Evolutionary conservation across 768 basidiomycete species (phyloP), one percentile per base, ranked within the genome.

Genomic region (Boletus reticulatus): DNA sequence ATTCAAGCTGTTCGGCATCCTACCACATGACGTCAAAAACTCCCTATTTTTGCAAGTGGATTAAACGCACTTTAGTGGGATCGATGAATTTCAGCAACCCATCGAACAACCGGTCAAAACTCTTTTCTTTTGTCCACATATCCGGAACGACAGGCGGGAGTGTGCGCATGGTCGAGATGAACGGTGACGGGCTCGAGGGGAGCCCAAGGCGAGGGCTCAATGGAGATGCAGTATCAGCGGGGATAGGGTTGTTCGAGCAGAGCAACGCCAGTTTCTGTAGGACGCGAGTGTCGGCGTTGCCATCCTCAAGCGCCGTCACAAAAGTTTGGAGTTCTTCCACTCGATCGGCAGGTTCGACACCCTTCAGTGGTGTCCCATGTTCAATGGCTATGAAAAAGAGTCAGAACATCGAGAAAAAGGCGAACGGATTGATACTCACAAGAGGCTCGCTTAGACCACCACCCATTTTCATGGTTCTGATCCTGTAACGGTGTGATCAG

Each of bases 381-480:
- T 79, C 77, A 57, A 84, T 70, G 22, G 54, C 71, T 71, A 19
- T 37, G n/a, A 24, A 45, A 47, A 24, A 16, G 10, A 16, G 27
- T 71, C 50, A 68, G 58, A 47, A 58, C 19, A 31, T 17, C 0
- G 24, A 49, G 14, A n/a, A 22, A 46, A 24, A 24, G n/a, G 19
- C 4, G 49, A 41, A 37, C 6, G 17, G 32, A 34, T 48, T 6
- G 31, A 41, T 41, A 82, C 84, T 68, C 67, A 94, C 92, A 71
- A 41, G 80, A 75, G 68, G 83, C 85, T 60, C 88, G 79, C 67
- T 89, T 91, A 58, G 84, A 67, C 92, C 93, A 94, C 93, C 93
- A 95, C 8, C 83, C 83, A 20, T 83, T 84, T 63, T 89, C 86
- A 62, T 85, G 83, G 56, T 78, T 84, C 59, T 80, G 77, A 51